These are phyloP conservation scores for Brassica hybrid DNA, from an alignment of 441 rosid species.

Conservation along the genomic window DNA sequence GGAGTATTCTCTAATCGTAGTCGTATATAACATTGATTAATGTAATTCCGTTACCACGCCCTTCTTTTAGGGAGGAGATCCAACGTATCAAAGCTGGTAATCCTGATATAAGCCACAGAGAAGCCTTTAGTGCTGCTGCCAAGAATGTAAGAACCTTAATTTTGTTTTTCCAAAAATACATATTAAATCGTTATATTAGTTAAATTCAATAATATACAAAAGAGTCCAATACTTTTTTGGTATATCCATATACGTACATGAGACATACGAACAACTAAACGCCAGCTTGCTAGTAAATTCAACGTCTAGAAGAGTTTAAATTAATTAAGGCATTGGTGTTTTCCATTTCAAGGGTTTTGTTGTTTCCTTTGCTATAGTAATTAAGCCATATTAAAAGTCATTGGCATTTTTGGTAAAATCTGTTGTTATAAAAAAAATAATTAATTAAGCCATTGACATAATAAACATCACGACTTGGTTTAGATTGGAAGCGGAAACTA, in stretches of 20 bases:
- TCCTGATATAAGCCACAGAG: conserved; percentile 97
- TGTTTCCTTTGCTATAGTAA: background rate
- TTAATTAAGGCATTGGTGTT: background rate
- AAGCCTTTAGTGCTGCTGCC: conserved; percentile 98
- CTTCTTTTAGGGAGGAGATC: conserved; percentile 80
- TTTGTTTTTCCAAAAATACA: conserved; percentile 5
- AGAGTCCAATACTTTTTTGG: background rate
- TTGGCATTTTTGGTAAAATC: no score
- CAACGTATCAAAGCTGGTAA: conserved; percentile 97
- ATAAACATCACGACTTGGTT: conserved; percentile 12
- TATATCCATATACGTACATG: background rate
- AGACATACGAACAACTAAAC: background rate
- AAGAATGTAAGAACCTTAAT: conserved; percentile 68
- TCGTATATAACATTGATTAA: background rate
- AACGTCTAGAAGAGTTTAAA: background rate
- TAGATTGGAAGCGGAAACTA: conserved; percentile 23
- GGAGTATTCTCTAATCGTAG: background rate
- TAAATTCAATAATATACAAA: background rate
- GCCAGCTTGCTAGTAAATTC: background rate
- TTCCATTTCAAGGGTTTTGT: background rate
- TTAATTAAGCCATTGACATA: background rate
- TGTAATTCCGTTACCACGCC: conserved; percentile 9
- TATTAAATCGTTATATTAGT: background rate
- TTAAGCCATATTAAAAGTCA: background rate
- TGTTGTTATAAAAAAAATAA: no score